phyloP scores from a whole-genome alignment of 345 rosid genomes.

The Euphorbia pulcherrima region DNA sequence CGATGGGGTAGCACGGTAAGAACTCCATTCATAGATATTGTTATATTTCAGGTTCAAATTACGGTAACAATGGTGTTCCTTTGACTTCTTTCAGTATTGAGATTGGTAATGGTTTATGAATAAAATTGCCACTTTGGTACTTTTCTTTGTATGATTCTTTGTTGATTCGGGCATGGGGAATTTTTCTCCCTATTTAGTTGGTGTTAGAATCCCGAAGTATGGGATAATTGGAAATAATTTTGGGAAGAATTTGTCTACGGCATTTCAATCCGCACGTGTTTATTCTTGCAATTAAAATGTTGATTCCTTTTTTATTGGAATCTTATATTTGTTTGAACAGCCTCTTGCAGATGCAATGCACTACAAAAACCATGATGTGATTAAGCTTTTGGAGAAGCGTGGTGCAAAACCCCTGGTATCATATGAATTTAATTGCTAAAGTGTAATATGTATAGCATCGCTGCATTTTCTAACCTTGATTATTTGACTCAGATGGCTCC shows the following conservation, averaged over 20 bases:
- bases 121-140: slow-evolving; percentile 5
- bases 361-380: slow-evolving; percentile 72
- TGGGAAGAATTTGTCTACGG: background rate
- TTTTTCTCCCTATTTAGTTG: no score
- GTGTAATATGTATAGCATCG: background rate
- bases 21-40: background rate
- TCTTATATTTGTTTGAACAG: slow-evolving; percentile 46
- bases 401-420: slow-evolving; percentile 85
- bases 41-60: background rate
- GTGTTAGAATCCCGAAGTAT: no score
- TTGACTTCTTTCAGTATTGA: background rate
- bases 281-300: no score
- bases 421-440: slow-evolving; percentile 3
- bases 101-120: background rate
- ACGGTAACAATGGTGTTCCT: no score
- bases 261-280: background rate
- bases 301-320: background rate
- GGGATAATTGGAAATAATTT: background rate
- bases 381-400: slow-evolving; percentile 65
- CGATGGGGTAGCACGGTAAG: slow-evolving; percentile 98
- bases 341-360: slow-evolving; percentile 90
- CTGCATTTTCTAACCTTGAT: background rate
- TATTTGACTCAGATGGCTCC: slow-evolving; percentile 60
- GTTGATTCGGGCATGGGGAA: no score
- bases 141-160: background rate